phyloP scores from a whole-genome alignment of 768 basidiomycete genomes.

The Phallus indusiatus region DNA sequence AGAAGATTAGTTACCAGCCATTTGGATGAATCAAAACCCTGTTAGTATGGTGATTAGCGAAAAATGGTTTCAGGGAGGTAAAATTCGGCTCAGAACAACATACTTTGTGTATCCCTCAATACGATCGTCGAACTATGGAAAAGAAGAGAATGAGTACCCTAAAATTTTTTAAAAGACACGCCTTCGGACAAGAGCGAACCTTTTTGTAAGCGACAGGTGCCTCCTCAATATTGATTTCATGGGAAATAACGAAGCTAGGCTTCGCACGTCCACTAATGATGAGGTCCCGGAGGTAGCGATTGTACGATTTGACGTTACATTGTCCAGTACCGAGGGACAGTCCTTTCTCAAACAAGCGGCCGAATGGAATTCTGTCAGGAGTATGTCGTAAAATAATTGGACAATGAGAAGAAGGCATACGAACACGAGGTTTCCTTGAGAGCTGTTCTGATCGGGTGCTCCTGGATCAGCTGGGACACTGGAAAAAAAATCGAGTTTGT shows the following conservation, averaged over 20 bases:
- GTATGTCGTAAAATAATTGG: neutral
- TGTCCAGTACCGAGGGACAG: conserved; percentile 45
- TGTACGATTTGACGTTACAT: conserved; percentile 50
- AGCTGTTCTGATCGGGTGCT: conserved; percentile 41
- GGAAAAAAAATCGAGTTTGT: neutral
- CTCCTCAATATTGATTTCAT: conserved; percentile 39
- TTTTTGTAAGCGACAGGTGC: conserved; percentile 43
- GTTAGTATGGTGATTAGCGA: neutral
- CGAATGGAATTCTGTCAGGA: conserved; percentile 36
- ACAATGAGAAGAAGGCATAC: neutral
- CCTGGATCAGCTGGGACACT: conserved; percentile 46
- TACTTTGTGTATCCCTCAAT: conserved; percentile 44
- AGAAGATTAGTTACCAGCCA: conserved; percentile 3
- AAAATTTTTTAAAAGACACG: neutral
- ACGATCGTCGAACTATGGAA: conserved; percentile 33
- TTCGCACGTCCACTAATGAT: conserved; percentile 46
- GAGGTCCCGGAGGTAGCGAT: conserved; percentile 43
- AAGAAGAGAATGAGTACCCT: neutral
- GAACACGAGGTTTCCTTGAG: conserved; percentile 27
- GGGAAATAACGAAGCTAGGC: conserved; percentile 46
- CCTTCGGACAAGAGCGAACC: neutral
- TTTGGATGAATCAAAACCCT: conserved; percentile 10
- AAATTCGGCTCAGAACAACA: neutral
- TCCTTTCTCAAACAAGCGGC: conserved; percentile 51
- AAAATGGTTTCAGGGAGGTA: neutral